These are phyloP conservation scores for Diaporthe caulivora DNA, from an alignment of 2,329 filamentous ascomycete genomes.

Conservation along the genomic window DNA sequence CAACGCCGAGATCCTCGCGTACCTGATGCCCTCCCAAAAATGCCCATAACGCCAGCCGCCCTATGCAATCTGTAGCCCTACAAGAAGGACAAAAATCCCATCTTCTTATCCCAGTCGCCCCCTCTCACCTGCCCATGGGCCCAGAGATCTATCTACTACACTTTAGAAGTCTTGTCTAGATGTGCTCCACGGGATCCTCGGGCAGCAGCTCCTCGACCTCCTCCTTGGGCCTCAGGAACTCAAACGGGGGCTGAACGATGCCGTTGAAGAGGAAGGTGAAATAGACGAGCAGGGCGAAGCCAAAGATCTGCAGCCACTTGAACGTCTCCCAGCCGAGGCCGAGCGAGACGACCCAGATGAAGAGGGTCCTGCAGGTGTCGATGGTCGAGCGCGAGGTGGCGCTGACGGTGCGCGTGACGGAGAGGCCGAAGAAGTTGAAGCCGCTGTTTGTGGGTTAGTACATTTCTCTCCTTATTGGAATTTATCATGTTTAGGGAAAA, in stretches of 20 bases:
- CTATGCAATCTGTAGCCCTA: constrained; percentile 27
- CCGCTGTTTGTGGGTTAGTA: constrained; percentile 67
- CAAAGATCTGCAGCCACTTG: constrained; percentile 94
- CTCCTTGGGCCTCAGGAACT: constrained; percentile 69
- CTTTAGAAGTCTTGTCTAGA: constrained; percentile 31
- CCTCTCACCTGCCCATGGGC: neutral
- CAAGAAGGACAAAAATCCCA: neutral
- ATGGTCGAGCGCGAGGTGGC: constrained; percentile 96
- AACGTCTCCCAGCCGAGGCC: constrained; percentile 96
- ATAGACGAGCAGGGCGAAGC: constrained; percentile 92
- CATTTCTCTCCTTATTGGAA: neutral
- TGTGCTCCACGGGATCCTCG: constrained; percentile 87
- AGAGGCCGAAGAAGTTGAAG: constrained; percentile 98
- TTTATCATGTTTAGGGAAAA: neutral
- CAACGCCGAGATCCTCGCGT: constrained; percentile 9
- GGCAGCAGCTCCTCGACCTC: constrained; percentile 77
- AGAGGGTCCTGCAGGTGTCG: constrained; percentile 95
- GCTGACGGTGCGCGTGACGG: constrained; percentile 88
- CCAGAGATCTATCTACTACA: neutral
- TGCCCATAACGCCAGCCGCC: constrained; percentile 27
- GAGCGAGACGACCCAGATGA: constrained; percentile 97
- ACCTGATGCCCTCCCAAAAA: neutral
- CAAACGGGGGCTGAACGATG: constrained; percentile 85
- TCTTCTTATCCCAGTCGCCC: neutral
- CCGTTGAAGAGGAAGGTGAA: constrained; percentile 98